Conservation (phyloP, 305 asterid species). For the Solanum hybrid region DNA sequence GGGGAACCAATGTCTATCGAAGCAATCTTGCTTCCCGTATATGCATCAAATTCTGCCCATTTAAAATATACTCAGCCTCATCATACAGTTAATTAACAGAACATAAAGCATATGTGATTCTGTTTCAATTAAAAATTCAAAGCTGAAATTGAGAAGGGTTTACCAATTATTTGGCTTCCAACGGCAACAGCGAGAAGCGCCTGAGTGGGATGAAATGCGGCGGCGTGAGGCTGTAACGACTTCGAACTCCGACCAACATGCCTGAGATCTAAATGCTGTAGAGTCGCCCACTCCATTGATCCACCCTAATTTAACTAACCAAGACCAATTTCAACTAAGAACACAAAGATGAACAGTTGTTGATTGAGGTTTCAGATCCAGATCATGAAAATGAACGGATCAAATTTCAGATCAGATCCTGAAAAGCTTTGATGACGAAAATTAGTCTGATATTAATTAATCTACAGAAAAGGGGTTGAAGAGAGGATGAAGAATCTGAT, state of each 20-base stretch:
- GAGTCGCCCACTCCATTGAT: constrained; percentile 92
- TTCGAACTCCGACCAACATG: constrained; percentile 94
- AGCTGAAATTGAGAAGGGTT: background rate
- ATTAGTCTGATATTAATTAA: background rate
- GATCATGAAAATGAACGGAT: constrained; percentile 4
- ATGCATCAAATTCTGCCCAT: constrained; percentile 79
- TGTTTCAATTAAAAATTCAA: background rate
- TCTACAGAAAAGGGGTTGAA: background rate
- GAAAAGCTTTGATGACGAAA: background rate
- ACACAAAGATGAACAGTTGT: background rate
- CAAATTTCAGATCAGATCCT: background rate
- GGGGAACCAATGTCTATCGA: constrained; percentile 92
- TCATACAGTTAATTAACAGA: background rate
- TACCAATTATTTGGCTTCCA: constrained; percentile 75
- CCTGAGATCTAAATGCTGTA: constrained; percentile 96
- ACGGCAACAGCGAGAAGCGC: constrained; percentile 83
- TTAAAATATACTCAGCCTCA: constrained; percentile 3
- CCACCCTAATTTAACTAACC: constrained; percentile 8
- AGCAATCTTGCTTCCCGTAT: constrained; percentile 93
- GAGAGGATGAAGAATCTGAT: background rate
- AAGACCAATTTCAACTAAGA: background rate
- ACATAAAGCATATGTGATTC: background rate
- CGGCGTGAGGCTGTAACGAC: constrained; percentile 95
- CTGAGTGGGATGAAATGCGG: constrained; percentile 85
- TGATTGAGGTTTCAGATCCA: constrained; percentile 1